phyloP scores from a whole-genome alignment of 2,329 filamentous ascomycete species.

The Pseudogymnoascus verrucosus region DNA sequence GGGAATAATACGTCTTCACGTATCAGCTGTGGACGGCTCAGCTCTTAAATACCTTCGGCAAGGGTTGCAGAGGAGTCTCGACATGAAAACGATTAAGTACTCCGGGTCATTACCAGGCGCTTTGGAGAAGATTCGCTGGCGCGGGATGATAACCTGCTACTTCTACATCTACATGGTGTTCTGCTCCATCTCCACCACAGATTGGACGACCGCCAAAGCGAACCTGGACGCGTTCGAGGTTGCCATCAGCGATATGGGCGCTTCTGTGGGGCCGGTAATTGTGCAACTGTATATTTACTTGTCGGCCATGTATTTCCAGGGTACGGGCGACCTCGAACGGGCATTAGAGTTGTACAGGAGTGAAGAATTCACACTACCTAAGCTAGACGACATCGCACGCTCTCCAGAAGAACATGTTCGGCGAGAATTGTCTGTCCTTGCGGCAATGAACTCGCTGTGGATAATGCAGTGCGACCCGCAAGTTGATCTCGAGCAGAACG shows the following conservation, averaged over 20 bases:
- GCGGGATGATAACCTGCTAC: slow-evolving; percentile 25
- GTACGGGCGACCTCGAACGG: slow-evolving; percentile 60
- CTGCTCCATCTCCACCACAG: slow-evolving; percentile 20
- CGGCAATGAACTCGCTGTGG: slow-evolving; percentile 60
- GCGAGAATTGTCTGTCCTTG: slow-evolving; percentile 58
- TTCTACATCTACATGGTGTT: slow-evolving; percentile 27
- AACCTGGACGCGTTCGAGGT: slow-evolving; percentile 19
- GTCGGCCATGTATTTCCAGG: slow-evolving; percentile 67
- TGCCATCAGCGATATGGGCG: slow-evolving; percentile 18
- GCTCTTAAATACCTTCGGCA: slow-evolving; percentile 49
- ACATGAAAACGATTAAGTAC: slow-evolving; percentile 26
- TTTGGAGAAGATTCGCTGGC: slow-evolving; percentile 22
- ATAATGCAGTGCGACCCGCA: slow-evolving; percentile 59
- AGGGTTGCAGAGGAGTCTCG: slow-evolving; percentile 40
- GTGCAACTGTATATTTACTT: slow-evolving; percentile 48
- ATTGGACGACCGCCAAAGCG: slow-evolving; percentile 24
- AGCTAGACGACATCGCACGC: slow-evolving; percentile 27
- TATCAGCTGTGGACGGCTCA: slow-evolving; percentile 43
- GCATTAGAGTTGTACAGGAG: slow-evolving; percentile 62
- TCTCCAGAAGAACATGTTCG: slow-evolving; percentile 42
- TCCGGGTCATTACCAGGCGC: slow-evolving; percentile 23
- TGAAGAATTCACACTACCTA: slow-evolving; percentile 46
- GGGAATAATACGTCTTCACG: slow-evolving; percentile 43
- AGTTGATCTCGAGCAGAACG: slow-evolving; percentile 49
- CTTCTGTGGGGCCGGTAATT: slow-evolving; percentile 20